Evolutionary conservation across 305 asterid genomes (phyloP).

Genomic region (Coffea humblotiana): DNA sequence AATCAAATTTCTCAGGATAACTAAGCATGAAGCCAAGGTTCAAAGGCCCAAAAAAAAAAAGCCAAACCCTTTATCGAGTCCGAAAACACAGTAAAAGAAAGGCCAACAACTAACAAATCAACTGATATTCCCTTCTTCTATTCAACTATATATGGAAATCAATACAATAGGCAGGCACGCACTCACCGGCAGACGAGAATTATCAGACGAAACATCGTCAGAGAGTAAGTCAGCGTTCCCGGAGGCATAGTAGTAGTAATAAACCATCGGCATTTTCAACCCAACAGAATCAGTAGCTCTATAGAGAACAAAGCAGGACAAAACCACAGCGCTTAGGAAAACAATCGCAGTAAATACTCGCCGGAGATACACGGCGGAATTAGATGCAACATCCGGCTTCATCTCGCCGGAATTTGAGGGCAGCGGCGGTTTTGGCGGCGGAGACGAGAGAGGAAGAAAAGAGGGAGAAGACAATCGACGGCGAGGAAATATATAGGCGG

Average conservation of each 20-base stretch:
- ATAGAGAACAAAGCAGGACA: slow-evolving; percentile 29
- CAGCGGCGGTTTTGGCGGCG: not conserved
- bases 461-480: not conserved
- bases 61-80: not conserved
- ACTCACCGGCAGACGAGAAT: slow-evolving; percentile 16
- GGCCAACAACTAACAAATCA: not conserved
- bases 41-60: not conserved
- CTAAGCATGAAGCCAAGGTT: not conserved
- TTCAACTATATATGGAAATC: not conserved
- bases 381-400: not conserved
- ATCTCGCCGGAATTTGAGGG: not conserved
- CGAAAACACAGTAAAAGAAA: not conserved
- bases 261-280: slow-evolving; percentile 13
- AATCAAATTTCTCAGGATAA: no score
- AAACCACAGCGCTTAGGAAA: slow-evolving; percentile 18
- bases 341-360: not conserved
- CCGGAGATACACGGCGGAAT: slow-evolving; percentile 4
- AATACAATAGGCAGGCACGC: not conserved
- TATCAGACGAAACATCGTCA: slow-evolving; percentile 2
- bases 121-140: not conserved
- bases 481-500: no score
- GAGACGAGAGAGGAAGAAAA: not conserved
- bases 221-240: not conserved
- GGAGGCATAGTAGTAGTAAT: slow-evolving; percentile 6
- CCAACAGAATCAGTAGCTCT: slow-evolving; percentile 25